Evolutionary conservation across 441 rosid genomes (phyloP), one percentile per base, ranked within the genome.

Genomic region (Bocquillonia castaneifolia): DNA sequence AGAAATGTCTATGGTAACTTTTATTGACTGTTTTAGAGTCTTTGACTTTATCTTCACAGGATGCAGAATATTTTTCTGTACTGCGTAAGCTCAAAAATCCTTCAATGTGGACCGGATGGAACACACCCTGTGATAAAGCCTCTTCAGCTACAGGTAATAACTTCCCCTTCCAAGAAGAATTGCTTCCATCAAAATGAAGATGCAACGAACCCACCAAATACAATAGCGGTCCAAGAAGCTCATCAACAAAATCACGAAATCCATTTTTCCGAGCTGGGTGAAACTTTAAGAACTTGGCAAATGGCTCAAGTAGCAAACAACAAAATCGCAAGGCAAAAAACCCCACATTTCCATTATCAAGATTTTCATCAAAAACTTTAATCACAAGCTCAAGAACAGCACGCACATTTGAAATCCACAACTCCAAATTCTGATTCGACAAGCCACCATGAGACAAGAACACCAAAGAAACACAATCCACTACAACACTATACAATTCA

Each of bases 1-100:
- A 89, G 50, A 90, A 84, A 82, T 90, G 92, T 66, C 95, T 81
- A 42, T 95, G 98, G 70, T 95, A 90, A 81, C 99, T 90, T 79
- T 76, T 76, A 62, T 83, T 59, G n/a, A 75, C 63, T 20, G 72
- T 76, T 77, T 78, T 87, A 55, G 74, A 72, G 74, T 72, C 80
- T 53, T 80, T 75, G 12, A 73, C 69, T 64, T 81, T 63, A 15
- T 69, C 88, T 67, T 77, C 85, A 59, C 36, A 25, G 29, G 69
- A 72, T 71, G 76, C 69, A 45, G 76, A 78, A 85, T 86, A 86
- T 80, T 78, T 92, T 64, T 82, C 84, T 29, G 73, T 44, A 77
- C 82, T 79, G 7, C 68, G 79, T 75, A 92, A 82, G 75, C 80
- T 80, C 67, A 92, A 69, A 75, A 90, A 92, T 60, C 96, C 99